Evolutionary conservation across 2,329 filamentous ascomycete genomes (phyloP).

Genomic region (Colletotrichum camelliae): DNA sequence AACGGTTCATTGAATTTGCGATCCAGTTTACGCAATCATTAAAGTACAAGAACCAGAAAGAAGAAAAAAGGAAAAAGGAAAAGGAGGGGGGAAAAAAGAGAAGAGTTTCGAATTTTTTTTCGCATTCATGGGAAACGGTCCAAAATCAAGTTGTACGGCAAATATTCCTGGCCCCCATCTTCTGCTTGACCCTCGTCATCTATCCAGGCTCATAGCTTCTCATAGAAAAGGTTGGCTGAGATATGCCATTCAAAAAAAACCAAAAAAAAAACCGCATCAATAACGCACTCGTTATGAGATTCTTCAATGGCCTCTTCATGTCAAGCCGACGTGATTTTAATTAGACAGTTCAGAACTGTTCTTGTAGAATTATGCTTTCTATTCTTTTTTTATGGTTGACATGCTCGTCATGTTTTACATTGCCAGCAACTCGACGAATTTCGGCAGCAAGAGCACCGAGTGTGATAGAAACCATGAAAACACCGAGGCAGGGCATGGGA

Average conservation of each 20-base stretch:
- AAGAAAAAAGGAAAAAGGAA: not conserved
- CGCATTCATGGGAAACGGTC: not conserved
- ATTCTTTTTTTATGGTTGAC: not conserved
- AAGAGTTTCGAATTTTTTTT: rapidly evolving
- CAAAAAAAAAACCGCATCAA: too few relatives aligned
- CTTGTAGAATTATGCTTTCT: not conserved
- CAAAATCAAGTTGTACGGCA: not conserved
- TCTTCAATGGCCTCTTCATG: too few relatives aligned
- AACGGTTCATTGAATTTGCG: not conserved
- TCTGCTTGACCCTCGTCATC: not conserved
- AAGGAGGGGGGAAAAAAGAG: not conserved
- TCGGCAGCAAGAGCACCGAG: too few relatives aligned
- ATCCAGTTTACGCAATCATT: not conserved
- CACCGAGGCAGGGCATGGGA: not conserved
- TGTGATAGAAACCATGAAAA: too few relatives aligned
- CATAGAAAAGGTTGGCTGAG: not conserved
- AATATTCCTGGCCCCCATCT: too few relatives aligned
- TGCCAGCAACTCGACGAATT: not conserved
- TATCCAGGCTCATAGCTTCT: not conserved
- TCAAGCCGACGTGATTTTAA: too few relatives aligned
- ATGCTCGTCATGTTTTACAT: not conserved
- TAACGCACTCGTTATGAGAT: not conserved
- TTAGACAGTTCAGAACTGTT: not conserved
- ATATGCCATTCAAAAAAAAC: not conserved
- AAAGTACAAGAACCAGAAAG: not conserved